A percentile compares a stretch with the other conserved stretches of the same genome.
Evolutionary conservation across 345 rosid species (phyloP).

Genomic region (Schrenkiella parvula): DNA sequence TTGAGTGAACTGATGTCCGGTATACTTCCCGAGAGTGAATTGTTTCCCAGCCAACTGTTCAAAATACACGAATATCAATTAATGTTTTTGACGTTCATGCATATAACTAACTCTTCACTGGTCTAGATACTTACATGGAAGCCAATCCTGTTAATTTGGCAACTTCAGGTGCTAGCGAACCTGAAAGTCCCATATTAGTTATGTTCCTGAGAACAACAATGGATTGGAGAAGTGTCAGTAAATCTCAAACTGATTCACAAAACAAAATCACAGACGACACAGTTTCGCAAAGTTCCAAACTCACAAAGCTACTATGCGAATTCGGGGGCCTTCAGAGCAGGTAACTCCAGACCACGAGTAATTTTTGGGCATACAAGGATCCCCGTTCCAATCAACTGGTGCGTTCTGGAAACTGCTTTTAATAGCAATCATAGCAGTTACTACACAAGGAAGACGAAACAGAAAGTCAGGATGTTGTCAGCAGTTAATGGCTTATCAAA

Average conservation of each 20-base stretch:
- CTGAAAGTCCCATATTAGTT: slow-evolving; percentile 65
- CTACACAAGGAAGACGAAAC: slow-evolving; percentile 35
- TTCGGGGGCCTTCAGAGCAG: slow-evolving; percentile 59
- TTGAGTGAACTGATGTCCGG: slow-evolving; percentile 65
- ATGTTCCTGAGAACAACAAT: slow-evolving; percentile 53
- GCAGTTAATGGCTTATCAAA: not conserved
- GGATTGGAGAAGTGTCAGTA: slow-evolving; percentile 11
- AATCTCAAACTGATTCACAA: slow-evolving; percentile 1
- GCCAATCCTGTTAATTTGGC: slow-evolving; percentile 68
- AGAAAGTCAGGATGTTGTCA: not conserved
- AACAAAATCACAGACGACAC: not conserved
- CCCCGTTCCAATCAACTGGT: slow-evolving; percentile 84
- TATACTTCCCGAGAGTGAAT: slow-evolving; percentile 59
- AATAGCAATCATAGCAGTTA: slow-evolving; percentile 47
- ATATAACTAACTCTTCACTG: not conserved
- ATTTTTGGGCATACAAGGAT: slow-evolving; percentile 73
- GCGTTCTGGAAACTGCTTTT: slow-evolving; percentile 45
- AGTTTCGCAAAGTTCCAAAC: slow-evolving; percentile 29
- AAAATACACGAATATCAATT: slow-evolving; percentile 22
- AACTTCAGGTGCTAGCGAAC: slow-evolving; percentile 57
- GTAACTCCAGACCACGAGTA: slow-evolving; percentile 81
- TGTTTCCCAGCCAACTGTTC: slow-evolving; percentile 73
- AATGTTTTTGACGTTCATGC: not conserved
- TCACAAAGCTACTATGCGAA: slow-evolving; percentile 70
- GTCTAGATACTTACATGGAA: slow-evolving; percentile 54